Evolutionary conservation across 2,329 filamentous ascomycete genomes (phyloP), one percentile per base, ranked within the genome.

Genomic region (Gliomastix tumulicola): DNA sequence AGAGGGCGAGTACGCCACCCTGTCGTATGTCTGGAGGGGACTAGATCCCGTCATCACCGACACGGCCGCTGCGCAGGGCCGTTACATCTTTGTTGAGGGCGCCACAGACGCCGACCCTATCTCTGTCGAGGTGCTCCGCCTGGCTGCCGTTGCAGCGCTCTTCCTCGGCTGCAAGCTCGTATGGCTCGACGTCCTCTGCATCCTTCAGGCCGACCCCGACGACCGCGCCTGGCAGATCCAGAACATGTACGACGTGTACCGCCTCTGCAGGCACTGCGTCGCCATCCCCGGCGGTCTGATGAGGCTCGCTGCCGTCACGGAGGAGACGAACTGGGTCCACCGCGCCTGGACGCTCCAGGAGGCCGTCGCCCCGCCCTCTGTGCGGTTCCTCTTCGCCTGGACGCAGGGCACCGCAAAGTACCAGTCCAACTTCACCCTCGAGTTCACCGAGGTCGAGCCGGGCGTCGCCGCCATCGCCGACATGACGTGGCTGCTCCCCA

Each of bases 331-430:
- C 13, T 50, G 47, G 47, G 44, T 49, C 7, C 32, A 44, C 12
- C 37, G 47, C 9, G 46, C 44, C 3, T 49, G 47, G 47, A 50
- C 47, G 5, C 44, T 49, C 4, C 46, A 49, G 40, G 46, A 49
- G 41, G 45, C 41, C 8, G 32, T 50, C 16, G 40, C 38, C 12
- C 47, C 47, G 12, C 19, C 37, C 19, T 30, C 22, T 4, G 21
- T 35, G 25, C 36, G 30, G 19, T 37, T 30, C 21, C 21, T 47
- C 13, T 47, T 49, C 27, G 15, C 30, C 7, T 49, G 45, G 39
- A 20, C n/a, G 9, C 25, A 21, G 32, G 36, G 36, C 20, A 12
- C 20, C 15, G 13, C 30, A 10, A 35, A 9, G 30, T 9, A 12
- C 11, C 11, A 12, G 9, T 17, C 16, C 30, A 31, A 12, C 11